These are phyloP conservation scores for Pythium aphanidermatum DNA, from an alignment of 352 stramenopile genomes.

Conservation along the genomic window DNA sequence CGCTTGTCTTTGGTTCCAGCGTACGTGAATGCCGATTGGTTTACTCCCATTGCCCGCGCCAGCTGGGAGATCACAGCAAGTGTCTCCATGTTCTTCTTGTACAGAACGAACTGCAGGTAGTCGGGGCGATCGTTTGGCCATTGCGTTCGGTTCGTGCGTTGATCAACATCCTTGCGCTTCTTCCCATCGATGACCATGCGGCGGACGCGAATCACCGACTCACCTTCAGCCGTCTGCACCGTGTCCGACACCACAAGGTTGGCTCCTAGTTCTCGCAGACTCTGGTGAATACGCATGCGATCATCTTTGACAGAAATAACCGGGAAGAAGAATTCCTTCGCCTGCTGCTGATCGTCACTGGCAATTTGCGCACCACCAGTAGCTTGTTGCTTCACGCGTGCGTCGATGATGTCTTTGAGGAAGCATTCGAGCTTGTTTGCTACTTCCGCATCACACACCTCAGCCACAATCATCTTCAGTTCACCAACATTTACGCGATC, in stretches of 20 bases:
- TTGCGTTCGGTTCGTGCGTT: slow-evolving; percentile 32
- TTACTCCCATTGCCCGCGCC: slow-evolving; percentile 63
- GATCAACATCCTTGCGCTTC: slow-evolving; percentile 81
- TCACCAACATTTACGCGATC: slow-evolving; percentile 38
- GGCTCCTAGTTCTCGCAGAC: slow-evolving; percentile 63
- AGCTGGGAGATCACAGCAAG: slow-evolving; percentile 80
- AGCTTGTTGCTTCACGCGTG: slow-evolving; percentile 10
- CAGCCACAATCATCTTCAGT: slow-evolving; percentile 33
- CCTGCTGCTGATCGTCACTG: slow-evolving; percentile 5
- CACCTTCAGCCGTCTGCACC: slow-evolving; percentile 55
- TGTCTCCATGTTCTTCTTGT: slow-evolving; percentile 97
- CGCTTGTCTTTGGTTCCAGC: slow-evolving; percentile 97
- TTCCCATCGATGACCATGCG: slow-evolving; percentile 76
- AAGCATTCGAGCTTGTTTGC: slow-evolving; percentile 35
- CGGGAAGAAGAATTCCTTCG: slow-evolving; percentile 58
- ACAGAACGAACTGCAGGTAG: slow-evolving; percentile 94
- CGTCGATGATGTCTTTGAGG: slow-evolving; percentile 24
- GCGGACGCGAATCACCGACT: slow-evolving; percentile 69
- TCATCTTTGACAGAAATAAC: slow-evolving; percentile 78
- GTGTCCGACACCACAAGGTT: slow-evolving; percentile 81
- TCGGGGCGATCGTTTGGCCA: slow-evolving; percentile 75
- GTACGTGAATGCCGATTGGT: slow-evolving; percentile 81
- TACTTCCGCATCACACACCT: slow-evolving; percentile 39
- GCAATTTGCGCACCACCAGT: neutral
- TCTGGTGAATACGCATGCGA: slow-evolving; percentile 80